Evolutionary conservation across 1,284 basidiomycete genomes (phyloP).

Genomic region (Leccinum subrobustum): DNA sequence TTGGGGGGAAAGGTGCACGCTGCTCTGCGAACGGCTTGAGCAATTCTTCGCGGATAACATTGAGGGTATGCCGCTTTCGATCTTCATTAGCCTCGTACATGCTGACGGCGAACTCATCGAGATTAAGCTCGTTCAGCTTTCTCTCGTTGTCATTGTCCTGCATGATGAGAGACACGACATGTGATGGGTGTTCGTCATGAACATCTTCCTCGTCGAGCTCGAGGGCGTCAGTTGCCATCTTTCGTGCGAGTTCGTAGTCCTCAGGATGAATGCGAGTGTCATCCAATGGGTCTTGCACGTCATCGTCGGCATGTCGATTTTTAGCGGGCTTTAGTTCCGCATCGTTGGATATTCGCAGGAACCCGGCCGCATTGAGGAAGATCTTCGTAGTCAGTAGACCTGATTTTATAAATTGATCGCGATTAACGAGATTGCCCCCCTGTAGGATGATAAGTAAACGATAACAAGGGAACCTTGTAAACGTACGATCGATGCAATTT

Average conservation of each 20-base stretch:
- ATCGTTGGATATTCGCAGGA: constrained; percentile 85
- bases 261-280: constrained; percentile 96
- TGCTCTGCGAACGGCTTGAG: constrained; percentile 82
- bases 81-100: constrained; percentile 82
- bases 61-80: constrained; percentile 85
- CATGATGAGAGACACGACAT: constrained; percentile 86
- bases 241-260: constrained; percentile 96
- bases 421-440: constrained; percentile 20
- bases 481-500: too few relatives aligned
- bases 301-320: constrained; percentile 69
- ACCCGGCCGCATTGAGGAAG: constrained; percentile 88
- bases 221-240: constrained; percentile 98
- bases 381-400: constrained; percentile 82
- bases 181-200: constrained; percentile 86
- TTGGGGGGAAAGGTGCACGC: constrained; percentile 67
- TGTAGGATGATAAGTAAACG: too few relatives aligned
- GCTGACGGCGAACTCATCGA: constrained; percentile 96
- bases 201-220: constrained; percentile 95
- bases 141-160: constrained; percentile 75
- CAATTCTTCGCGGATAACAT: constrained; percentile 90
- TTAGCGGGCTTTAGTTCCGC: constrained; percentile 58
- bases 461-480: too few relatives aligned
- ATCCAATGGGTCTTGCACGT: constrained; percentile 88
- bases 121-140: constrained; percentile 88
- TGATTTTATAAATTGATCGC: constrained; percentile 77